Conservation (phyloP, 805 yeast species). For the Wilhelminamyces savonicus region DNA sequence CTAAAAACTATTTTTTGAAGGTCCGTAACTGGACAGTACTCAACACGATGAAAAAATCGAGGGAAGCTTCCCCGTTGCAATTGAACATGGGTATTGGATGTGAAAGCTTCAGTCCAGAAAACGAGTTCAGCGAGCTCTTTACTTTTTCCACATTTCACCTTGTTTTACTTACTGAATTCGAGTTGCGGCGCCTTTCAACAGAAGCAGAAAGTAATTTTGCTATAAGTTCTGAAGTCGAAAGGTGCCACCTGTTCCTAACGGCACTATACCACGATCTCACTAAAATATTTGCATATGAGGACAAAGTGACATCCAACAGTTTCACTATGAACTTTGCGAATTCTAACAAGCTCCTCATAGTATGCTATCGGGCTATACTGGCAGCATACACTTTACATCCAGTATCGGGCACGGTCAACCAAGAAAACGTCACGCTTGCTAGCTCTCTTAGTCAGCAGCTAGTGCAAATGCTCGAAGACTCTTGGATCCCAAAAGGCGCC, state of each 20-base stretch:
- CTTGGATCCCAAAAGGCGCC: too few species aligned
- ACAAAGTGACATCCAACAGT: conserved; percentile 8
- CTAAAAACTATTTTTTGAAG: conserved; percentile 34
- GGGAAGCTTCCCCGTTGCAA: conserved; percentile 6
- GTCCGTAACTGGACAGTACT: conserved; percentile 16
- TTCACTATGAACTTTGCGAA: conserved; percentile 11
- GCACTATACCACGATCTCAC: conserved; percentile 10
- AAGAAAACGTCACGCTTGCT: too few species aligned
- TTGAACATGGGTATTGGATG: conserved; percentile 18
- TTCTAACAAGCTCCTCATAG: conserved; percentile 6
- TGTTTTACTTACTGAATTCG: conserved; percentile 18
- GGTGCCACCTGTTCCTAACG: conserved; percentile 6
- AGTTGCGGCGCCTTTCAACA: conserved; percentile 2
- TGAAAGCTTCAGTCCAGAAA: conserved; percentile 11
- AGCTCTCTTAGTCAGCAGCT: too few species aligned
- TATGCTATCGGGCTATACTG: conserved; percentile 11
- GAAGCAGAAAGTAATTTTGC: not conserved
- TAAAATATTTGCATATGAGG: conserved; percentile 8
- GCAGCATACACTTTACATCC: too few species aligned
- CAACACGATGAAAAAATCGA: conserved; percentile 1
- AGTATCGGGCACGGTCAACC: too few species aligned
- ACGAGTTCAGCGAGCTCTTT: conserved; percentile 20
- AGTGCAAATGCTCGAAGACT: too few species aligned
- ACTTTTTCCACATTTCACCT: conserved; percentile 24
- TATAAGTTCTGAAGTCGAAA: conserved; percentile 1